Percentiles rank a stretch among this genome's conserved stretches.
These are phyloP conservation scores for Clavispora vitiphila DNA, from an alignment of 805 yeast genomes.

Conservation along the genomic window DNA sequence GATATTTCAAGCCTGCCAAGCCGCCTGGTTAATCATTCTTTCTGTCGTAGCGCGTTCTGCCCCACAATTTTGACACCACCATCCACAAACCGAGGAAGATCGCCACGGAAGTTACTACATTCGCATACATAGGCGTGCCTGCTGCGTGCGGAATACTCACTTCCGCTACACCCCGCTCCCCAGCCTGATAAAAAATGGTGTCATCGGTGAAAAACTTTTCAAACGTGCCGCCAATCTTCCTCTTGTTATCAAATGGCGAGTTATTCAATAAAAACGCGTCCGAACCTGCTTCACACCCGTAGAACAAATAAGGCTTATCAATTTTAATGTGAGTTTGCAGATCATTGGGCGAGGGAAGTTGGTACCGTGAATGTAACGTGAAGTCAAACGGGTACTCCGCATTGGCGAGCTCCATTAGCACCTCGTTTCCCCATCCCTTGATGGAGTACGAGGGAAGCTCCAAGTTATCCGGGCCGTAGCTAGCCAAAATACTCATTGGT, in stretches of 20 bases:
- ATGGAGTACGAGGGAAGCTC: conserved; percentile 38
- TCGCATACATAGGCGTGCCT: conserved; percentile 3
- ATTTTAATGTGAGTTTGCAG: conserved; percentile 11
- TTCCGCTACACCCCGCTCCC: conserved; percentile 5
- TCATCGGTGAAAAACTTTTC: conserved; percentile 35
- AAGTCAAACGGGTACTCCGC: conserved; percentile 11
- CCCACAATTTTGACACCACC: conserved; percentile 3
- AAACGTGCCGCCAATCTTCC: conserved; percentile 27
- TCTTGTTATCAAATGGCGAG: conserved; percentile 34
- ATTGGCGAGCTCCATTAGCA: conserved; percentile 25
- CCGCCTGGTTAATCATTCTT: not conserved
- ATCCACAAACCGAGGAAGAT: conserved; percentile 8
- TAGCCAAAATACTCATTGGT: conserved; percentile 18
- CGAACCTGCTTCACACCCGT: conserved; percentile 30
- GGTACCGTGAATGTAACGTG: conserved; percentile 38
- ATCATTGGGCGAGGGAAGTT: conserved; percentile 19
- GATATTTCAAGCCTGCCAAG: no score
- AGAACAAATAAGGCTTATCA: conserved; percentile 27
- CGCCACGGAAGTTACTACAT: conserved; percentile 8
- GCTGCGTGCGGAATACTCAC: conserved; percentile 11
- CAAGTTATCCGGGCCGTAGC: conserved; percentile 30
- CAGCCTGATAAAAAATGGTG: conserved; percentile 34
- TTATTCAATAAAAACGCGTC: conserved; percentile 24
- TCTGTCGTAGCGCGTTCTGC: not conserved
- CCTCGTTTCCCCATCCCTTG: conserved; percentile 37